These are phyloP conservation scores for Ascochyta viciae-villosae DNA, from an alignment of 2,329 filamentous ascomycete species.

Conservation along the genomic window DNA sequence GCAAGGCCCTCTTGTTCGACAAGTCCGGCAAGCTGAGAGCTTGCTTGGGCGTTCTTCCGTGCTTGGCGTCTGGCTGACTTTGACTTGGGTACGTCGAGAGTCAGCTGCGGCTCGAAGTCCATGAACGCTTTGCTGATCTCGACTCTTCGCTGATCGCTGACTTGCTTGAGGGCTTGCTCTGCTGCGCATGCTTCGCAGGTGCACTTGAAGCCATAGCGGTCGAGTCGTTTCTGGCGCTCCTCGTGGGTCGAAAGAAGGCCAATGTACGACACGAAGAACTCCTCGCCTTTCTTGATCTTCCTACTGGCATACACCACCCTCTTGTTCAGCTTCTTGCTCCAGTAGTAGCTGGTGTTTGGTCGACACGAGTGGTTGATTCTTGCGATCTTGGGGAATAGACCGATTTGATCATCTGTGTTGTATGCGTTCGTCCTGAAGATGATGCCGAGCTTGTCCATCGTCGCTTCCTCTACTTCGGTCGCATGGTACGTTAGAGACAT, in stretches of 20 bases:
- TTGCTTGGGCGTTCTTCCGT: conserved; percentile 36
- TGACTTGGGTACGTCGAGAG: conserved; percentile 29
- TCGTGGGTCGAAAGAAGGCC: conserved; percentile 40
- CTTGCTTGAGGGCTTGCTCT: conserved; percentile 17
- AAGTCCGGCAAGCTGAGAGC: conserved; percentile 35
- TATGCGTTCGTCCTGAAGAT: conserved; percentile 50
- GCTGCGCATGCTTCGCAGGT: conserved; percentile 49
- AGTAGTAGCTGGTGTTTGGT: conserved; percentile 48
- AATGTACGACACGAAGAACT: conserved; percentile 51
- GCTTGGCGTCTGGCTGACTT: conserved; percentile 32
- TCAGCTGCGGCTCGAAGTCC: conserved; percentile 37
- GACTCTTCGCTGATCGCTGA: conserved; percentile 38
- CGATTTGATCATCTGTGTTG: conserved; percentile 39
- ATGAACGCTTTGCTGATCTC: conserved; percentile 38
- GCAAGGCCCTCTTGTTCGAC: conserved; percentile 45
- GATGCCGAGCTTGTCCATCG: conserved; percentile 33
- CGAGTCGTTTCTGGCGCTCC: conserved; percentile 40
- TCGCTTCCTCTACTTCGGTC: conserved; percentile 22
- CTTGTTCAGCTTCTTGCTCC: conserved; percentile 41
- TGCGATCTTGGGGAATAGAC: conserved; percentile 45
- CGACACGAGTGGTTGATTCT: conserved; percentile 49
- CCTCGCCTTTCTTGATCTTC: conserved; percentile 50
- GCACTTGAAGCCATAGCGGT: conserved; percentile 48
- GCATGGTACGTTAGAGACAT: conserved; percentile 39
- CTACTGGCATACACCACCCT: conserved; percentile 47